Evolutionary conservation across 805 yeast species (phyloP), one percentile per base, ranked within the genome.

Genomic region (Candida methanosorbosa): DNA sequence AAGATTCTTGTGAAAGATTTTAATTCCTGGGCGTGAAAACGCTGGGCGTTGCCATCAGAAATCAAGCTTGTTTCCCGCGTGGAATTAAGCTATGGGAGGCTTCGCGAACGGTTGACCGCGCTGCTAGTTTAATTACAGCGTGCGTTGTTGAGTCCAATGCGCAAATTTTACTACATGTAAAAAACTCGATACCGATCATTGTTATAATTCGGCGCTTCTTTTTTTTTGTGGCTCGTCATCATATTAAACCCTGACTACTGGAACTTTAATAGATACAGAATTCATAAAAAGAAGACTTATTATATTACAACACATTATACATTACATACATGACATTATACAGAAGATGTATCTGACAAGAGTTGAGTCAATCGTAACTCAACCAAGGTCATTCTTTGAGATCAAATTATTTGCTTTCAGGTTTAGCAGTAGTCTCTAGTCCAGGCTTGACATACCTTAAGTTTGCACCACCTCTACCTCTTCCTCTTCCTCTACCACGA

Each of bases 101-200:
- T 40, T 49, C 50, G 63, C 59, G 50, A 58, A 52, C 46, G 61
- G 59, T 57, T 58, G 63, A 50, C 61, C 44, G 38, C 38, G 38
- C 33, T 9, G 18, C 11, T 17, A 15, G 19, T 20, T 27, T 24
- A 18, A 16, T n/a, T 29, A 8, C 20, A 11, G 33, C 18, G 35
- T 35, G 41, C 8, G 57, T 54, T 58, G 59, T 54, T 58, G 57
- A 58, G 63, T 58, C 46, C 63, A 58, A 58, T 58, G 52, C 60
- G 57, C 48, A 57, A 61, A 58, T 52, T 48, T 46, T 45, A 41
- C 48, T 18, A 19, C n/a, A 12, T 29, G 28, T 45, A 40, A 51
- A 45, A 56, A 46, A 58, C 63, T 51, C 63, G 62, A 58, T 58
- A 58, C 63, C 63, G 63, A 58, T 58, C 61, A 58, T 50, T 46